Percentiles rank a stretch among this genome's conserved stretches.
Evolutionary conservation across 1,284 basidiomycete species (phyloP).

Genomic region (Boletus holoroseus): DNA sequence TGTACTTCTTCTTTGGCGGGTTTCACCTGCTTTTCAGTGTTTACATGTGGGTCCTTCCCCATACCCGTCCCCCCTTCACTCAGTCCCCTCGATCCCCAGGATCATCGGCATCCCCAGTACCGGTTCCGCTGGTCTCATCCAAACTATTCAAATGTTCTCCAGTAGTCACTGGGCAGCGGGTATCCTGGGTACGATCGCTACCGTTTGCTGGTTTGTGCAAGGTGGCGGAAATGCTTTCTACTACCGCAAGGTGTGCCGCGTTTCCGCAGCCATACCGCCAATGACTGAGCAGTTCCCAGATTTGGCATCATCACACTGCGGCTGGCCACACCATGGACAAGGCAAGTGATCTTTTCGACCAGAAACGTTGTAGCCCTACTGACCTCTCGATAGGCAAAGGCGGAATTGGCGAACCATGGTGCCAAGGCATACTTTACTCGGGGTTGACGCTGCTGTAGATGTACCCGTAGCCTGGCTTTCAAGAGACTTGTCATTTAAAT

Average conservation of each 20-base stretch:
- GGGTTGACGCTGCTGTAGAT: constrained; percentile 41
- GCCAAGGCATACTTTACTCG: constrained; percentile 84
- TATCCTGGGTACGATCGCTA: constrained; percentile 74
- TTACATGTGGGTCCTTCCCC: constrained; percentile 61
- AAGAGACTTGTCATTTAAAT: constrained; percentile 15
- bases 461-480: constrained; percentile 16
- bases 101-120: constrained; percentile 87
- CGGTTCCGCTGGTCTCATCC: constrained; percentile 92
- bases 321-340: constrained; percentile 81
- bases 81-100: constrained; percentile 44
- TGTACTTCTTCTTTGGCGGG: constrained; percentile 92
- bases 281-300: constrained; percentile 42
- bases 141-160: constrained; percentile 79
- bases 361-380: background rate
- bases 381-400: constrained; percentile 59
- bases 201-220: constrained; percentile 84
- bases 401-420: constrained; percentile 80
- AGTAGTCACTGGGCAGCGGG: constrained; percentile 63
- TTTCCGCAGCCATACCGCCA: constrained; percentile 6
- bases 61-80: constrained; percentile 11
- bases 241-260: constrained; percentile 61
- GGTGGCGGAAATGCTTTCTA: constrained; percentile 78
- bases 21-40: constrained; percentile 89
- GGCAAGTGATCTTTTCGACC: constrained; percentile 37
- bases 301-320: constrained; percentile 79